Evolutionary conservation across 441 rosid species (phyloP), one percentile per base, ranked within the genome.

Genomic region (Syzygium malaccense): DNA sequence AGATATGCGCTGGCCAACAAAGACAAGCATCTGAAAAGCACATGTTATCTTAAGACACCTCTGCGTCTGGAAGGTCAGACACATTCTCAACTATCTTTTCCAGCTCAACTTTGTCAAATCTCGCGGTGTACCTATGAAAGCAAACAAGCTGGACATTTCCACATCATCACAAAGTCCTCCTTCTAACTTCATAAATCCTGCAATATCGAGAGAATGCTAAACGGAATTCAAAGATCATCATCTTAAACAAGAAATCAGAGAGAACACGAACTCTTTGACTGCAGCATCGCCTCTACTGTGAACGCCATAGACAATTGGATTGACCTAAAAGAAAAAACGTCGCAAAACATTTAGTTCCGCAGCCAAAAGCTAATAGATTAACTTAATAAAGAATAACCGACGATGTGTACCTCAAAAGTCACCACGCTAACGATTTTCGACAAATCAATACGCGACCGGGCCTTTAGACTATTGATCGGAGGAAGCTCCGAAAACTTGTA

Each of bases 401-500:
- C 32, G 28, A 84, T 37, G 0, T 33, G 0, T 25, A n/a, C 26
- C 75, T 30, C 55, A 55, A 87, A 71, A 85, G 93, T 91, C 78
- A 97, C 99, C 87, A 86, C 88, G 86, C 87, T 87, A 66, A 95
- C 96, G 89, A 96, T 96, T 33, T 97, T 96, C 57, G 96, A 91
- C 91, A 96, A 96, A 91, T 98, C 98, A 55, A 96, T 96, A 33
- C 96, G 97, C 89, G 99, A 98, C 33, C 99, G 88, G 88, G 97
- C 93, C 92, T 96, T 98, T 78, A 98, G 87, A 90, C 91, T 92
- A 18, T 95, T 92, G 68, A 96, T 91, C 94, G 57, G 93, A 86
- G 88, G 92, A 85, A 98, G 98, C 75, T 98, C 96, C 6, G 96
- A 94, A 86, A 98, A 92, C 91, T 90, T 93, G 41, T 95, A 96